phyloP scores from a whole-genome alignment of 2,329 filamentous ascomycete genomes.

The Botrytis aclada region DNA sequence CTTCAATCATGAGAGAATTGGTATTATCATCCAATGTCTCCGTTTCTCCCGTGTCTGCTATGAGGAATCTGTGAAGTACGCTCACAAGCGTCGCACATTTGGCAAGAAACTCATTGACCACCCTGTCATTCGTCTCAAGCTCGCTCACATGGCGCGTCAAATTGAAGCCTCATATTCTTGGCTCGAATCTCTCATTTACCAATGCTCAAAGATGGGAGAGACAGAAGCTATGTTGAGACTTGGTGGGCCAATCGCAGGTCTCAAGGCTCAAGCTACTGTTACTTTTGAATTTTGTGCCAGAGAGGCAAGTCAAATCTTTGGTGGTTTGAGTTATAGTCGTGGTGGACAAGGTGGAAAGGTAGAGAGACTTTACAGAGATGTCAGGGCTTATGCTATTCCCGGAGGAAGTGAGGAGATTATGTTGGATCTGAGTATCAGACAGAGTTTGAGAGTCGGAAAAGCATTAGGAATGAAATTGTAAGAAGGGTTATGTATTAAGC shows the following conservation, averaged over 20 bases:
- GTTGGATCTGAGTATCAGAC: conserved; percentile 92
- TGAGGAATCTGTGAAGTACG: conserved; percentile 95
- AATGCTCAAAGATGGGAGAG: conserved; percentile 89
- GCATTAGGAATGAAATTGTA: conserved; percentile 93
- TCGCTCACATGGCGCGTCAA: conserved; percentile 96
- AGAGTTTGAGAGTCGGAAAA: conserved; percentile 84
- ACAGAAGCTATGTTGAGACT: conserved; percentile 95
- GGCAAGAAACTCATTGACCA: conserved; percentile 96
- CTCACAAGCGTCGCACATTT: conserved; percentile 94
- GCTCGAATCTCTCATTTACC: conserved; percentile 93
- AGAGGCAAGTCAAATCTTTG: conserved; percentile 96
- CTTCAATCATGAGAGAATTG: conserved; percentile 99
- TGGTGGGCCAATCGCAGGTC: conserved; percentile 85
- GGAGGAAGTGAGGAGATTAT: conserved; percentile 98
- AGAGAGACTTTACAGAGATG: conserved; percentile 90
- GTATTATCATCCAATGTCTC: conserved; percentile 95
- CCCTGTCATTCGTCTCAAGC: conserved; percentile 94
- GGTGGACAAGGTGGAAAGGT: conserved; percentile 95
- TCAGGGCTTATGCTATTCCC: conserved; percentile 92
- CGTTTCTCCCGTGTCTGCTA: conserved; percentile 96
- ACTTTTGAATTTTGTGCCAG: conserved; percentile 98
- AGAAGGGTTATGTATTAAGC: not conserved
- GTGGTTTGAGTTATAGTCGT: conserved; percentile 84
- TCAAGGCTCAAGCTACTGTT: conserved; percentile 91
- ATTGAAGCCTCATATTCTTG: conserved; percentile 97